Percentiles rank a stretch among this genome's conserved stretches.
Conservation (phyloP, 345 rosid species). For the Gossypium mustelinum region DNA sequence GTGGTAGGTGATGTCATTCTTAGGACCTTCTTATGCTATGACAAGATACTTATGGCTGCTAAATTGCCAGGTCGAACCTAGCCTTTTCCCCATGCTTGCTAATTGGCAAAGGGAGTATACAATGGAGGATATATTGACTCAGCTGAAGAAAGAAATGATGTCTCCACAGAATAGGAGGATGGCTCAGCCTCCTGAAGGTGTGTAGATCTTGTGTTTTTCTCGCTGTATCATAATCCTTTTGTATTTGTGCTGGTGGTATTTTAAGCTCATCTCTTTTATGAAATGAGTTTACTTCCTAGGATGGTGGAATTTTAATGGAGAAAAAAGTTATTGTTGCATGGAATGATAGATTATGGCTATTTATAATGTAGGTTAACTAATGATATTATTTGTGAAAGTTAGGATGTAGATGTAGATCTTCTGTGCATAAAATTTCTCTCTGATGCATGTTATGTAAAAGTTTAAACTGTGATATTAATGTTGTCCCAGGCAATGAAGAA, state of each 20-base stretch:
- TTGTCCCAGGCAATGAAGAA: slow-evolving; percentile 5
- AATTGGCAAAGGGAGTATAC: slow-evolving; percentile 5
- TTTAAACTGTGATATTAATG: neutral
- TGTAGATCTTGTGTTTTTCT: neutral
- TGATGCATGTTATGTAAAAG: neutral
- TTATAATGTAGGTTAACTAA: no score
- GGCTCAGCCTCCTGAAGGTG: slow-evolving; percentile 8
- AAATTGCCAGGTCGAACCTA: slow-evolving; percentile 1
- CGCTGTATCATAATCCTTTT: neutral
- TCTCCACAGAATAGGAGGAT: slow-evolving; percentile 4
- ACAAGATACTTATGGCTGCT: neutral
- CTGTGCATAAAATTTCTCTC: neutral
- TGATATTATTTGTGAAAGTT: neutral
- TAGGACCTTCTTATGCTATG: neutral
- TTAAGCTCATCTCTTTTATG: neutral
- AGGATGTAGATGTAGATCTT: neutral
- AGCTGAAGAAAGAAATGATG: slow-evolving; percentile 8
- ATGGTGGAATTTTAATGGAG: neutral
- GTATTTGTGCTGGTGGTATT: neutral
- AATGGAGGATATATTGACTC: neutral
- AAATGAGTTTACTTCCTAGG: neutral
- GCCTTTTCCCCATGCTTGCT: slow-evolving; percentile 7
- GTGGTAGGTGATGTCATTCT: neutral
- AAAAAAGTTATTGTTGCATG: neutral
- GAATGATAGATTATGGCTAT: neutral